Evolutionary conservation across 805 yeast genomes (phyloP), one percentile per base, ranked within the genome.

Genomic region (Starmerella kuoi): DNA sequence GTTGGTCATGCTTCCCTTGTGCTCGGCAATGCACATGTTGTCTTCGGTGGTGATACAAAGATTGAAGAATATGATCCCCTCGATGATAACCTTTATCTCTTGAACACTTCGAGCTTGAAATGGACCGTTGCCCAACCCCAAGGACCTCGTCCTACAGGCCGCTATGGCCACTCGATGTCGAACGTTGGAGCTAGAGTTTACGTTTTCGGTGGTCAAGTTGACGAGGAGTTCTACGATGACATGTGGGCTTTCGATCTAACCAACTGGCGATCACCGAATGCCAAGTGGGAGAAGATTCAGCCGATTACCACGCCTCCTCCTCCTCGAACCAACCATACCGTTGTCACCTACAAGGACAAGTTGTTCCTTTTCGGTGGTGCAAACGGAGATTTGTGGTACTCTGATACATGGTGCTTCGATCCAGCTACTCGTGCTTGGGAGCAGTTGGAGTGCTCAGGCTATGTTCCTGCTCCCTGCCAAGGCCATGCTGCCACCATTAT

Each of bases 1-100:
- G 95, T 88, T 5, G 97, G 97, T 3, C 99, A 91, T 62, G 84
- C 95, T 5, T 72, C 94, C 1, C 81, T 87, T 8, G 68, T 88
- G 26, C 79, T 94, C 47, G 98, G 97, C 12, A 88, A 87, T 57
- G 97, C 97, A 1, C 91, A 79, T 55, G 86, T 91, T 35, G 75
- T 91, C 12, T 88, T 84, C 62, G 98, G 97, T 27, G 99, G 99
- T 55, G 98, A 91, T 59, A 91, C 97, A 1, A 72, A 73, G 51
- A 80, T 77, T 38, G 62, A 57, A 30, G 61, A 60, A 19, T 79
- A 86, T 27, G 85, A 80, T 56, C 76, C 74, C 43, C 77, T 93
- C 50, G 99, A 91, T 62, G 87, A 88, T 62, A 84, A 82, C 57
- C 66, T 91, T 46, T 91, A 91, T 60, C 70, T 91, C 54, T 80